Evolutionary conservation across 805 yeast genomes (phyloP).

Genomic region (Hanseniaspora hatyaiensis): DNA sequence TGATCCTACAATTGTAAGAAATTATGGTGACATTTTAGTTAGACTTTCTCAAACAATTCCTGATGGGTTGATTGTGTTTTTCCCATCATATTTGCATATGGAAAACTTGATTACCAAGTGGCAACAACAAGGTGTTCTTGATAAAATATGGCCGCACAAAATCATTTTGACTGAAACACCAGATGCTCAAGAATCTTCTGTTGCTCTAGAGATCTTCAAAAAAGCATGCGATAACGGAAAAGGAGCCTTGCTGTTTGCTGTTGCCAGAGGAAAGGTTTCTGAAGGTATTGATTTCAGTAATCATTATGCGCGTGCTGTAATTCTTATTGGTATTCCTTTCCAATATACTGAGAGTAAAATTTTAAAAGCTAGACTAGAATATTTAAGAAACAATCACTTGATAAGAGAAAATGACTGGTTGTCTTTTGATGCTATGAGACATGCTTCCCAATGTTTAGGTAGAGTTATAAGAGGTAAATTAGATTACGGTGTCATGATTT

Average conservation of each 20-base stretch:
- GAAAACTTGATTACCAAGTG: slow-evolving; percentile 96
- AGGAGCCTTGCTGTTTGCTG: slow-evolving; percentile 91
- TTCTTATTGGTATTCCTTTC: slow-evolving; percentile 98
- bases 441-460: slow-evolving; percentile 97
- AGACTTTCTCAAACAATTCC: slow-evolving; percentile 94
- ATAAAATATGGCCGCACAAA: slow-evolving; percentile 97
- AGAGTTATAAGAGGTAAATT: slow-evolving; percentile 95
- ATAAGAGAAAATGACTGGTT: slow-evolving; percentile 88
- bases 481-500: slow-evolving; percentile 96
- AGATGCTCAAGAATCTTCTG: slow-evolving; percentile 94
- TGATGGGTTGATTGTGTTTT: slow-evolving; percentile 95
- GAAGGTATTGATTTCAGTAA: slow-evolving; percentile 99
- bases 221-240: slow-evolving; percentile 95
- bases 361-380: slow-evolving; percentile 86
- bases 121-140: slow-evolving; percentile 97
- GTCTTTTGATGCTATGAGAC: slow-evolving; percentile 98
- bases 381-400: slow-evolving; percentile 81
- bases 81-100: slow-evolving; percentile 95
- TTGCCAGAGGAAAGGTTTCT: slow-evolving; percentile 97
- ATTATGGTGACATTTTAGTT: slow-evolving; percentile 82
- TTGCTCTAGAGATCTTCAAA: slow-evolving; percentile 89
- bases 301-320: slow-evolving; percentile 92
- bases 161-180: slow-evolving; percentile 94
- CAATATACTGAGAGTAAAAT: slow-evolving; percentile 97
- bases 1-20: slow-evolving; percentile 94